phyloP scores from a whole-genome alignment of 768 basidiomycete species.

The Suillus weaverae region DNA sequence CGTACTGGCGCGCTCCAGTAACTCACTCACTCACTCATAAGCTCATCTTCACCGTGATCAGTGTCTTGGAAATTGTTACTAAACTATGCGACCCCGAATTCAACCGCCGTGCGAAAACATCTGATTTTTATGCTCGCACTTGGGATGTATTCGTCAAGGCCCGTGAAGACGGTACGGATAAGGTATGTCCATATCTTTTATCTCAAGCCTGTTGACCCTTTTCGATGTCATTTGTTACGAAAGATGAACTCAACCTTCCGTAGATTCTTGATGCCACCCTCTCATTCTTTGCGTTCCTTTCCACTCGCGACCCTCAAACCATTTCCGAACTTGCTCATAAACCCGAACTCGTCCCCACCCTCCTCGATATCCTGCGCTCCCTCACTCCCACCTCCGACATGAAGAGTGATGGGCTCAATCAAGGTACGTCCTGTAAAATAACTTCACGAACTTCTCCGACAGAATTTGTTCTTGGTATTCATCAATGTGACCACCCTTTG shows the following conservation, averaged over 20 bases:
- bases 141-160: conserved; percentile 66
- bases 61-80: conserved; percentile 73
- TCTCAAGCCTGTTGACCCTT: neutral
- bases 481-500: neutral
- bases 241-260: neutral
- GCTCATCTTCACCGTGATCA: conserved; percentile 25
- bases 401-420: neutral
- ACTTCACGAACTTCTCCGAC: neutral
- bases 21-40: neutral
- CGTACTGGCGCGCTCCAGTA: conserved; percentile 5
- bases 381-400: conserved; percentile 5
- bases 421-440: neutral
- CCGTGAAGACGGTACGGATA: conserved; percentile 61
- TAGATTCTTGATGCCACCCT: conserved; percentile 69
- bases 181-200: conserved; percentile 39
- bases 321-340: conserved; percentile 52
- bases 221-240: neutral
- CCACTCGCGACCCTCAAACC: conserved; percentile 57
- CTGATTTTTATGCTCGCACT: conserved; percentile 67
- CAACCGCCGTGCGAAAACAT: conserved; percentile 73
- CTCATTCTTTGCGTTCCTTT: conserved; percentile 59
- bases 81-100: conserved; percentile 77
- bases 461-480: neutral
- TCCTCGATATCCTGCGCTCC: conserved; percentile 44
- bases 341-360: conserved; percentile 38